phyloP scores from a whole-genome alignment of 768 basidiomycete species.

The Agaricus subrufescens region DNA sequence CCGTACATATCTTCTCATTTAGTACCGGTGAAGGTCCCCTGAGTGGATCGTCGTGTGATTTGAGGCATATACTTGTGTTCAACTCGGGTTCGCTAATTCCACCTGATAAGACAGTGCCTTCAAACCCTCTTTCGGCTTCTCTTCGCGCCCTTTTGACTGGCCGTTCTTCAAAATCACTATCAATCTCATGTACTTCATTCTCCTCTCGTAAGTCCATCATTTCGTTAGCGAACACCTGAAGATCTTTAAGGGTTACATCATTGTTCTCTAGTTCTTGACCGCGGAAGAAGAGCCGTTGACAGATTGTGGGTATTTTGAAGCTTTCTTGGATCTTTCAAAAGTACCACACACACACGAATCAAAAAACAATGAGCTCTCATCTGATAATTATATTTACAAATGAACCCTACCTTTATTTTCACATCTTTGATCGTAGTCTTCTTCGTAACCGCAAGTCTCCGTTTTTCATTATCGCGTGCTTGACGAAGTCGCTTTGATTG shows the following conservation, averaged over 20 bases:
- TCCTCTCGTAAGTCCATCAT: constrained; percentile 63
- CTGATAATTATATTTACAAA: not conserved
- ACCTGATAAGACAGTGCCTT: constrained; percentile 61
- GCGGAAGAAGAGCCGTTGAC: constrained; percentile 63
- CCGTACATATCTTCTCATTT: constrained; percentile 39
- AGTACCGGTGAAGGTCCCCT: constrained; percentile 13
- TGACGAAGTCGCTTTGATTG: constrained; percentile 72
- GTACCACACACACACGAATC: too few species aligned
- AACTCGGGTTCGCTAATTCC: constrained; percentile 21
- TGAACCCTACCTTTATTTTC: constrained; percentile 56
- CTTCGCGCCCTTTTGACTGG: constrained; percentile 35
- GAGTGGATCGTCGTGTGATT: constrained; percentile 21
- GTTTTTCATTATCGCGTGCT: constrained; percentile 40
- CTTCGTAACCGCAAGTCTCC: constrained; percentile 55
- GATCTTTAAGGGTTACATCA: constrained; percentile 47
- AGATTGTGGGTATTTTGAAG: constrained; percentile 68
- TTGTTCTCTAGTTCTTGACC: constrained; percentile 65
- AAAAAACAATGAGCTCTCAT: not conserved
- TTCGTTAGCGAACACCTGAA: constrained; percentile 52
- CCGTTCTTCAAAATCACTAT: constrained; percentile 39
- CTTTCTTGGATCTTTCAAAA: constrained; percentile 52
- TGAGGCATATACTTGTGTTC: constrained; percentile 17
- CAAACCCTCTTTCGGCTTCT: constrained; percentile 65
- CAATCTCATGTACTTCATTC: constrained; percentile 53
- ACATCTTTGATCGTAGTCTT: constrained; percentile 72